A percentile compares a stretch with the other conserved stretches of the same genome.
These are phyloP conservation scores for Eimeria nieschulzi DNA, from an alignment of 169 alveolate species.

Conservation along the genomic window DNA sequence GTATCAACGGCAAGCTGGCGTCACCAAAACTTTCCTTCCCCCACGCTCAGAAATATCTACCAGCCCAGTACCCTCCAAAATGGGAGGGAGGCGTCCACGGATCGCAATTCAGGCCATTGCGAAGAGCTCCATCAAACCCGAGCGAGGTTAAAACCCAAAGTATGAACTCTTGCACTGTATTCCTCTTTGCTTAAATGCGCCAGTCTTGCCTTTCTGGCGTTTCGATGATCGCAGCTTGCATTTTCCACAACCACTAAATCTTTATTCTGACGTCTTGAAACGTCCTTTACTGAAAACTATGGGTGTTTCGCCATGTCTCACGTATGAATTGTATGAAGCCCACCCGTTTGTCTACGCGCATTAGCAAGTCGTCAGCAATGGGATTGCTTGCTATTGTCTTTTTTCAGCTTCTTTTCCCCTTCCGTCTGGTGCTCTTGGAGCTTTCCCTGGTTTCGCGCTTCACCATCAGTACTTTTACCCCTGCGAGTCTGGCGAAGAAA, in stretches of 20 bases:
- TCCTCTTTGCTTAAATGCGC: too few species aligned
- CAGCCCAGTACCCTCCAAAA: neutral
- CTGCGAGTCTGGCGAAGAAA: conserved; percentile 25
- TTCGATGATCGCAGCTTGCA: neutral
- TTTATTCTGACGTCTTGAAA: too few species aligned
- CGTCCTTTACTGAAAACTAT: too few species aligned
- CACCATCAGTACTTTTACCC: conserved; percentile 71
- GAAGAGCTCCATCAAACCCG: neutral
- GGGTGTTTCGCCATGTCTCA: too few species aligned
- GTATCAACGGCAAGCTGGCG: neutral
- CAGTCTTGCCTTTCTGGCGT: neutral
- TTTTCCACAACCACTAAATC: neutral
- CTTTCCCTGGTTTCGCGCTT: neutral
- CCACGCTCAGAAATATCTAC: neutral
- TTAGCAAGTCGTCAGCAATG: too few species aligned
- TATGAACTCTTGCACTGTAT: too few species aligned
- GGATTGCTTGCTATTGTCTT: neutral
- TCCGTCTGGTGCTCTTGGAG: conserved; percentile 33
- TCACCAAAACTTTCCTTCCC: conserved; percentile 14
- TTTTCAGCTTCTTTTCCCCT: conserved; percentile 49
- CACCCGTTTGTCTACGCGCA: too few species aligned
- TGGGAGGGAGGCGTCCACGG: neutral
- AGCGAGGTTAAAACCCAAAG: neutral
- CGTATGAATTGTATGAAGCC: too few species aligned
- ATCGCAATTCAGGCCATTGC: neutral